Base-by-base conservation (phyloP, 306 rosid genomes). In the Fragaria ananassa region DNA sequence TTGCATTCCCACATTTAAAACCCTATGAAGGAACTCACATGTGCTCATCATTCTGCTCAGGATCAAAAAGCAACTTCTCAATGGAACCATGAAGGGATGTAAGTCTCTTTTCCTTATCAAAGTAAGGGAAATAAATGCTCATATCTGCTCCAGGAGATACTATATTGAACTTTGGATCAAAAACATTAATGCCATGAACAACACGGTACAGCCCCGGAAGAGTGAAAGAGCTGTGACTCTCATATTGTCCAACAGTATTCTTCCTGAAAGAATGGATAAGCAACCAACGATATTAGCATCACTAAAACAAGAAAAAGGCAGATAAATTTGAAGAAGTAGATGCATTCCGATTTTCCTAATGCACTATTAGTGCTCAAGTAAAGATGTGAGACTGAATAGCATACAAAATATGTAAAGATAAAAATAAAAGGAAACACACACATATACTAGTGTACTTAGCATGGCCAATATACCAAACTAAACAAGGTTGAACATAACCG, bases 91-190 rank as follows among this genome's bases (percentile, higher is more conserved):
- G 98, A 50, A 90, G 83, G 46, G 97, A 64, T 23, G 98, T 88
- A 39, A 95, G 93, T 83, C 98, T 88, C 64, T 77, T 86, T 75
- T 89, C 78, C 86, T 90, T 87, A 1, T 90, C 96, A 44, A 89
- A 86, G 82, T 85, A 95, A 47, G 98, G 93, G 82, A 95, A 95
- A 82, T 92, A 95, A 35, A 95, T 95, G 74, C 75, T 9, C 95
- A 84, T 83, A 81, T 92, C 98, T 45, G 98, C 97, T 82, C 98
- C 98, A 67, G 98, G 98, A 79, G 98, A 95, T 81, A 95, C 96
- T 23, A 90, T 95, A 77, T 95, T 92, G 87, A 95, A 95, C 97
- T 95, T 95, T 71, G 98, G 97, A 84, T 95, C 99, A 81, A 95
- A 92, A 76, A 92, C 97, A 88, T 95, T 86, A 83, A 95, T 89